Evolutionary conservation across 2,329 filamentous ascomycete genomes (phyloP), one percentile per base, ranked within the genome.

Genomic region (Sclerotiophoma versabilis): DNA sequence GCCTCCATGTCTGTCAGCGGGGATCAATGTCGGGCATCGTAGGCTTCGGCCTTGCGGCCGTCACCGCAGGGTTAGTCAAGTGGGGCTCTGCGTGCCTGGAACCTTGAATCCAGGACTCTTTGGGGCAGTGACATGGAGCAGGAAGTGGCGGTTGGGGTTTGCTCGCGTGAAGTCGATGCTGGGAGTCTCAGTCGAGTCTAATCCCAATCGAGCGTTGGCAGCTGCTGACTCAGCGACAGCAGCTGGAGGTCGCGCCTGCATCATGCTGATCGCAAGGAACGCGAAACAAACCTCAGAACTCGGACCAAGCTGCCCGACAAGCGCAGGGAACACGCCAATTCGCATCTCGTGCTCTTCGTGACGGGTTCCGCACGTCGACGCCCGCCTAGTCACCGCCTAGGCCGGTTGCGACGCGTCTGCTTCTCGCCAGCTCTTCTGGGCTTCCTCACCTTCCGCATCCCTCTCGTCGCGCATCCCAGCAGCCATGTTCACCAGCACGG

Each of bases 401-500:
- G 33, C 37, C 56, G 37, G 44, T 51, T 62, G 59, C 64, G 68
- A 73, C 71, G 71, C 71, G 71, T 72, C 63, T 41, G 43, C 56
- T 45, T 59, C 52, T 61, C 62, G 63, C 64, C 65, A 65, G 63
- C 66, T 66, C 62, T 59, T 54, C 54, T 55, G 63, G 72, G 69
- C 68, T 69, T 59, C 66, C 53, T 58, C 57, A 59, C 49, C 59
- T 55, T 63, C 63, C 57, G 46, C 58, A 60, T 39, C 59, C 37
- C 49, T 56, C 38, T 38, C 51, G 54, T 63, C 59, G 61, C 65
- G 66, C 63, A 58, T 54, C 46, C 37, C 56, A 57, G 53, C 64
- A 56, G 61, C 59, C 69, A 76, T 77, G 74, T 77, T 75, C 55
- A 73, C 76, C 75, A 65, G 65, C 26, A 73, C 64, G 41, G 71